Percentiles rank a stretch among this genome's conserved stretches.
These are phyloP conservation scores for Alternaria alternata DNA, from an alignment of 2,329 filamentous ascomycete genomes.

Conservation along the genomic window DNA sequence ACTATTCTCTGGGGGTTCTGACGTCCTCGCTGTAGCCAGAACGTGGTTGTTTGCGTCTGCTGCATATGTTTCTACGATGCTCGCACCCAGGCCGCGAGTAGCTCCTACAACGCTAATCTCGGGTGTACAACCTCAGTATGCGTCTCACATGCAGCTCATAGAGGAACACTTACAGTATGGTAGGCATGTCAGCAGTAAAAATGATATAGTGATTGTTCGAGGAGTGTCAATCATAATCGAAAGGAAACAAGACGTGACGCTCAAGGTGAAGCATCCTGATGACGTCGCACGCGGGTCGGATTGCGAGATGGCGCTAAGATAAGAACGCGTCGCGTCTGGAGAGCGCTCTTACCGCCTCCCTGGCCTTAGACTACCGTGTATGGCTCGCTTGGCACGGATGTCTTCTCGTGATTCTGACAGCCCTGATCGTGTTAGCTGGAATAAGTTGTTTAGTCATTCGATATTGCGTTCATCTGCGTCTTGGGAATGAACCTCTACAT, in stretches of 20 bases:
- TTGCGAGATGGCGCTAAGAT: constrained; percentile 2
- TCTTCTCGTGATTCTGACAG: background rate
- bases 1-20: constrained; percentile 52
- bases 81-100: constrained; percentile 72
- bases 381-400: background rate
- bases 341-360: background rate
- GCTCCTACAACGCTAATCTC: constrained; percentile 65
- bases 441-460: background rate
- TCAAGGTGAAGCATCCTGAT: background rate
- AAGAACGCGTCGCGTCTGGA: background rate
- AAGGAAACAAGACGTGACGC: background rate
- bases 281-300: background rate
- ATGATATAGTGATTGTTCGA: background rate
- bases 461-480: background rate
- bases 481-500: background rate
- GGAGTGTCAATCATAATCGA: background rate
- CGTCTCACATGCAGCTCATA: background rate
- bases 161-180: constrained; percentile 55
- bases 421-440: background rate
- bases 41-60: constrained; percentile 57
- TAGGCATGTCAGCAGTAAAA: constrained; percentile 35
- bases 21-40: constrained; percentile 66
- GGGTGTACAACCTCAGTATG: background rate
- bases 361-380: background rate
- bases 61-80: constrained; percentile 67